Evolutionary conservation across 139 green algal genomes (phyloP).

Genomic region (Parachlorella kessleri): DNA sequence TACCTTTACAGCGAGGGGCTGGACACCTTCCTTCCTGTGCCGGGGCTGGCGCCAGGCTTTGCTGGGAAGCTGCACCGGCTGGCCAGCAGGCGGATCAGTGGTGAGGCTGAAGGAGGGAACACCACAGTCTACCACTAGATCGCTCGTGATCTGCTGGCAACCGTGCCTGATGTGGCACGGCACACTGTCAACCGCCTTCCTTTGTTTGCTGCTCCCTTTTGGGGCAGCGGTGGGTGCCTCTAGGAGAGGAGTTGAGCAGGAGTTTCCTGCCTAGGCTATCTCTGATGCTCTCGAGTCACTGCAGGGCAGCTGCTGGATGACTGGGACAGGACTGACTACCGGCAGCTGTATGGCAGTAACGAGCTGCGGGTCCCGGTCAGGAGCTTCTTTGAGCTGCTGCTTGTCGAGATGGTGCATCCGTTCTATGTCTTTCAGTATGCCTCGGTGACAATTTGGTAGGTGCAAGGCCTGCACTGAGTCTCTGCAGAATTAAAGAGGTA

Average conservation of each 20-base stretch:
- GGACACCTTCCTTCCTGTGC: conserved; percentile 36
- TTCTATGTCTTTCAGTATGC: conserved; percentile 48
- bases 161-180: too few relatives aligned
- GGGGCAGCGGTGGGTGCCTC: too few relatives aligned
- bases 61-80: conserved; percentile 3
- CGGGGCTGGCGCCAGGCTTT: conserved; percentile 22
- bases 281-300: not conserved
- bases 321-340: conserved; percentile 23
- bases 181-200: too few relatives aligned
- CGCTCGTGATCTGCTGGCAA: too few relatives aligned
- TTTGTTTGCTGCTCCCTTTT: too few relatives aligned
- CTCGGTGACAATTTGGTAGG: conserved; percentile 41
- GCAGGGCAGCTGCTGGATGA: conserved; percentile 33
- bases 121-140: too few relatives aligned
- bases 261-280: too few relatives aligned
- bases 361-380: conserved; percentile 36
- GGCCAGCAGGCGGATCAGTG: conserved; percentile 25
- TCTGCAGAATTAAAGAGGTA: not conserved
- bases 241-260: too few relatives aligned
- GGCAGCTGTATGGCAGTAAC: conserved; percentile 33
- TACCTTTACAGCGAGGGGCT: conserved; percentile 29
- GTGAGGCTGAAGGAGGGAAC: too few relatives aligned
- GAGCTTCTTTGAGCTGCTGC: conserved; percentile 20
- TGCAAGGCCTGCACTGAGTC: not conserved
- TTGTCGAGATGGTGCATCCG: conserved; percentile 39